Percentiles rank a stretch among this genome's conserved stretches.
Evolutionary conservation across 305 asterid species (phyloP).

Genomic region (Plantago coronopus): DNA sequence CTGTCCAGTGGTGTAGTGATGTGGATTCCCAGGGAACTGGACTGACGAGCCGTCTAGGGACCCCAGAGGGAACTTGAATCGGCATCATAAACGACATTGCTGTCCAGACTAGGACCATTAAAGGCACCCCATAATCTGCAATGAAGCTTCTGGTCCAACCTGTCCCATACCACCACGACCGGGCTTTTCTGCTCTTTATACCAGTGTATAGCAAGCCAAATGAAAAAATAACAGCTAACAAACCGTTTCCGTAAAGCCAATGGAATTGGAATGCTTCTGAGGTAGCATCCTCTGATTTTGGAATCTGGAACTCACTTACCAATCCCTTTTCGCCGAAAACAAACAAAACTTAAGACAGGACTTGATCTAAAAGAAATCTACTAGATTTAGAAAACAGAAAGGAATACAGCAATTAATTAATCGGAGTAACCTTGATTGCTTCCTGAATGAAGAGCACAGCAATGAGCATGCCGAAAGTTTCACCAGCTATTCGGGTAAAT

Average conservation of each 20-base stretch:
- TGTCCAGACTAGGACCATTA: conserved; percentile 67
- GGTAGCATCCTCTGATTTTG: conserved; percentile 37
- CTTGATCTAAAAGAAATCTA: too few relatives aligned
- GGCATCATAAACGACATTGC: conserved; percentile 49
- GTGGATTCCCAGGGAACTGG: conserved; percentile 64
- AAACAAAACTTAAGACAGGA: background rate
- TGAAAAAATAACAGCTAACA: conserved; percentile 61
- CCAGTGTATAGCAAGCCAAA: conserved; percentile 55
- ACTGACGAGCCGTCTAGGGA: conserved; percentile 64
- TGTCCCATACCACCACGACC: conserved; percentile 79
- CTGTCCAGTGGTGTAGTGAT: conserved; percentile 72
- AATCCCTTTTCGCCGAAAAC: conserved; percentile 37
- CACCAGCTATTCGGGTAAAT: conserved; percentile 83
- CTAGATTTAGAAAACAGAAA: too few relatives aligned
- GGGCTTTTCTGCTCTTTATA: conserved; percentile 51
- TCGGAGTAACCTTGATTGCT: conserved; percentile 60
- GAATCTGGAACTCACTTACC: conserved; percentile 52
- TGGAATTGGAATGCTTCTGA: conserved; percentile 40
- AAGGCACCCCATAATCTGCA: conserved; percentile 84
- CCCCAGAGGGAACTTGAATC: conserved; percentile 49
- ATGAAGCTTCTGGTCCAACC: conserved; percentile 50
- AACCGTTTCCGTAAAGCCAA: conserved; percentile 72
- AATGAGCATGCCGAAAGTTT: conserved; percentile 82
- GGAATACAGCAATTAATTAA: too few relatives aligned
- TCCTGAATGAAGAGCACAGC: conserved; percentile 69